Percentiles rank a stretch among this genome's conserved stretches.
phyloP scores from a whole-genome alignment of 768 basidiomycete species.

The Tylopilus rubrobrunneus region DNA sequence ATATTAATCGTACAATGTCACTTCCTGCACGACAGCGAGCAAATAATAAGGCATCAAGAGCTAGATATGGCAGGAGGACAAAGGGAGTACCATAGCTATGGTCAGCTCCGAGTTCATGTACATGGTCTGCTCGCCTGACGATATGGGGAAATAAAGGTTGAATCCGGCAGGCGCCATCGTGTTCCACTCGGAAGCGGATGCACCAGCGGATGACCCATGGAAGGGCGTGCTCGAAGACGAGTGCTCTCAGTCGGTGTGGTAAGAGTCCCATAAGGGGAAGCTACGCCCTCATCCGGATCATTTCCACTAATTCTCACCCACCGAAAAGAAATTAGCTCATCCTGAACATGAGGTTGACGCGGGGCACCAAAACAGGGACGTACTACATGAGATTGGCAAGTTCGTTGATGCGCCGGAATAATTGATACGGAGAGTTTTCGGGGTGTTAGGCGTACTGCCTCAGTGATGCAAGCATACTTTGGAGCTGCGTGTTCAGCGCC shows the following conservation, averaged over 20 bases:
- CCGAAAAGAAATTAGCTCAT: conserved; percentile 28
- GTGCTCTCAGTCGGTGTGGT: conserved; percentile 59
- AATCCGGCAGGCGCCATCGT: conserved; percentile 52
- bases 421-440: conserved; percentile 47
- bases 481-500: conserved; percentile 53
- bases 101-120: conserved; percentile 39
- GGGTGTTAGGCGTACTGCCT: conserved; percentile 61
- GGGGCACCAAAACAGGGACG: conserved; percentile 35
- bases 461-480: conserved; percentile 50
- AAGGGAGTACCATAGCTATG: neutral
- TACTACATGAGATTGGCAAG: conserved; percentile 65
- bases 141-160: conserved; percentile 66
- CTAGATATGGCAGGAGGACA: conserved; percentile 3
- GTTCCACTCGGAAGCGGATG: conserved; percentile 58
- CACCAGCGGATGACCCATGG: conserved; percentile 43
- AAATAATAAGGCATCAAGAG: conserved; percentile 21
- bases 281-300: conserved; percentile 46
- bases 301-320: conserved; percentile 42
- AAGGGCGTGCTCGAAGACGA: conserved; percentile 41
- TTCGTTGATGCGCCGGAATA: conserved; percentile 58
- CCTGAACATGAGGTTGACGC: conserved; percentile 30
- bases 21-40: conserved; percentile 28
- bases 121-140: conserved; percentile 50
- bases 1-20: conserved; percentile 29
- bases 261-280: conserved; percentile 50